phyloP scores from a whole-genome alignment of 2,329 filamentous ascomycete species.

The Alternaria incomplexa region DNA sequence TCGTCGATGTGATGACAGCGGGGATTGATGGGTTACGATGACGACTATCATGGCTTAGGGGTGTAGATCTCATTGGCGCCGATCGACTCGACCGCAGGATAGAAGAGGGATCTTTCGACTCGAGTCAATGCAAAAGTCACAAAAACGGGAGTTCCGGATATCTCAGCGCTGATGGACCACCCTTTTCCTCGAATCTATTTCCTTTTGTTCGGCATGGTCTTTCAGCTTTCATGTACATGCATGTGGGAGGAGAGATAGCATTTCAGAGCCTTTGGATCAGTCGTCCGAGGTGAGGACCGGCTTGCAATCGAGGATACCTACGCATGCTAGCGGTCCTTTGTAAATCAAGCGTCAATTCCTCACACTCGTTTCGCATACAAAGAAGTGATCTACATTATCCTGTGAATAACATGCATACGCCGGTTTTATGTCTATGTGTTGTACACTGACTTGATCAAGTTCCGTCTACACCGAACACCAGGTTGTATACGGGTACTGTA shows the following conservation, averaged over 20 bases:
- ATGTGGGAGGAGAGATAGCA: conserved; percentile 53
- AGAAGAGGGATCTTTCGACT: conserved; percentile 53
- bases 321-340: conserved; percentile 52
- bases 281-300: conserved; percentile 49
- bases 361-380: conserved; percentile 29
- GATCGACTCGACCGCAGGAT: conserved; percentile 51
- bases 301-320: conserved; percentile 57
- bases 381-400: neutral
- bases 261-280: conserved; percentile 47
- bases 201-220: conserved; percentile 48
- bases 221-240: conserved; percentile 50
- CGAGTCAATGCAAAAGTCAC: conserved; percentile 49
- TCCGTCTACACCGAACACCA: neutral
- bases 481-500: neutral
- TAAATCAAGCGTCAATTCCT: conserved; percentile 48
- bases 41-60: conserved; percentile 47
- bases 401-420: neutral
- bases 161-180: conserved; percentile 51
- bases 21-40: conserved; percentile 47
- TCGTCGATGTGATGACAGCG: conserved; percentile 31
- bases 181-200: conserved; percentile 47
- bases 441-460: neutral
- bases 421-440: neutral
- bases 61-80: conserved; percentile 50
- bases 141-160: conserved; percentile 54